Conservation (phyloP, 2,329 filamentous ascomycete species). For the Pezizomycotina sp. region DNA sequence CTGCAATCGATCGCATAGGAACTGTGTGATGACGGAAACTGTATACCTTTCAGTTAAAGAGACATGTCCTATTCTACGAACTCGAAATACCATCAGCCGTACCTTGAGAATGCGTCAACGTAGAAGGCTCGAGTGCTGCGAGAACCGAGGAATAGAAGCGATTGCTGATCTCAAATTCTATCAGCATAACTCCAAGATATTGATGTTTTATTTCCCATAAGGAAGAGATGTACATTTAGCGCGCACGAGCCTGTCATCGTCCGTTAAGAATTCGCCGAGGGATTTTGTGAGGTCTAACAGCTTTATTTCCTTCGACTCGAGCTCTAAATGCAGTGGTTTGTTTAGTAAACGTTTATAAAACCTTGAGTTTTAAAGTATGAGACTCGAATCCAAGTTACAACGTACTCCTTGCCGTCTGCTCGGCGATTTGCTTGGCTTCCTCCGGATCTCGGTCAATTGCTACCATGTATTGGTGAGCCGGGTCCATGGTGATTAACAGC, state of each 20-base stretch:
- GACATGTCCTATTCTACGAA: no score
- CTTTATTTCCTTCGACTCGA: conserved; percentile 43
- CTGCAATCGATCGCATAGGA: conserved; percentile 47
- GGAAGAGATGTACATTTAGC: conserved; percentile 36
- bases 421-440: conserved; percentile 22
- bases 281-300: conserved; percentile 47
- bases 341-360: conserved; percentile 4
- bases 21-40: conserved; percentile 44
- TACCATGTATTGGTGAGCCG: conserved; percentile 21
- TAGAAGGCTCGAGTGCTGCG: conserved; percentile 10
- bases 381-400: neutral
- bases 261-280: conserved; percentile 49
- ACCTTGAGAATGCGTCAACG: conserved; percentile 17
- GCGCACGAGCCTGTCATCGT: conserved; percentile 43
- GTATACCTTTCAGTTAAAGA: conserved; percentile 40
- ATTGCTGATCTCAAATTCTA: no score
- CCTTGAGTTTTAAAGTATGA: neutral
- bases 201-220: conserved; percentile 1
- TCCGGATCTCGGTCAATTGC: conserved; percentile 23
- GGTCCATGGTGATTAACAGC: conserved; percentile 16
- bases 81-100: no score
- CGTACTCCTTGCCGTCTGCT: conserved; percentile 23
- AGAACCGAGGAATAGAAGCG: conserved; percentile 17
- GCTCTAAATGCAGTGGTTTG: conserved; percentile 31
- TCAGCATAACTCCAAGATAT: no score